Evolutionary conservation across 225 moss, liverwort and hornwort genomes (phyloP), one percentile per base, ranked within the genome.

Genomic region (Pseudisothecium myosuroides): DNA sequence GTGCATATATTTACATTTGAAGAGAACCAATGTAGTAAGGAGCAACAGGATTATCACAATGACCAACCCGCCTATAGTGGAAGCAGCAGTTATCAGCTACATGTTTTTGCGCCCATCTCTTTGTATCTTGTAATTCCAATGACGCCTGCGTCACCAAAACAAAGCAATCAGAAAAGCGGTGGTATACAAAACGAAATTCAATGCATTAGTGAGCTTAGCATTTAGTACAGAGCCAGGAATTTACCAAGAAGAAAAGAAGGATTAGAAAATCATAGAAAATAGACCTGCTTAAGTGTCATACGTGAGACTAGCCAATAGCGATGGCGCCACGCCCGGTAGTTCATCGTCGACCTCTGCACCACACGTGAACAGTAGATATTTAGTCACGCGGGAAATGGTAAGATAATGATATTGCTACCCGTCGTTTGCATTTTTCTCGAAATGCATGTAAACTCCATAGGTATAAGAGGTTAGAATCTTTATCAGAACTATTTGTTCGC

Each of bases 241-340:
- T 74, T 83, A 55, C 37, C 78, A 49, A 55, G 76, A 72, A 60
- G 45, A 79, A 89, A 47, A 79, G 60, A 69, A 15, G 58, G 58
- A 83, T 41, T 78, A n/a, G 76, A 56, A 81, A 71, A 88, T 74
- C 83, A 81, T 69, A 62, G 82, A 84, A 88, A 85, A 75, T 66
- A 71, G 89, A 99, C 99, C 96, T 97, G 99, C 87, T 92, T 83
- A 66, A 92, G 91, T 83, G 97, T 96, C 99, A 99, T 99, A 73
- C 92, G 96, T 61, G 96, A 92, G 62, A 97, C 95, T 80, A 99
- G 97, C 99, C 99, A 99, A 93, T 95, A 96, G 85, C 99, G 99
- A 94, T 99, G 99, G 55, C 96, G 97, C 99, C 99, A 99, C 85
- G 97, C 99, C 62, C 99, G 96, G 81, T 97, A 99, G 91, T 99